Base-by-base conservation (phyloP, 805 yeast species). In the Kuraishia capsulata region DNA sequence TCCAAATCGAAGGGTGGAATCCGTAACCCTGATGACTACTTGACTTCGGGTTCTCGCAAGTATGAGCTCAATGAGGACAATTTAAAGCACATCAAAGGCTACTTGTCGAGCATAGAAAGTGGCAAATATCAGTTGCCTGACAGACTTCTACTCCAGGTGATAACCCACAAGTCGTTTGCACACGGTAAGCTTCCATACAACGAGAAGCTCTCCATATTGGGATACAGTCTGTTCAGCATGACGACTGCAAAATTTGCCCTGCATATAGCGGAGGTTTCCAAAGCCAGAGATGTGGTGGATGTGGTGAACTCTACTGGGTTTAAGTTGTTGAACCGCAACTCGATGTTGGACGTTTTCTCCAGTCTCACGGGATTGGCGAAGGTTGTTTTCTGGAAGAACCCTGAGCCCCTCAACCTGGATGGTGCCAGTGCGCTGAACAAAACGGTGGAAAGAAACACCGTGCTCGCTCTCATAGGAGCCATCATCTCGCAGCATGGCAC, bases 151-250 rank as follows among this genome's bases (percentile, higher is more conserved):
- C 65, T 87, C 44, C 97, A 90, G 62, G 78, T 85, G 30, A 64
- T 89, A 50, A 89, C 97, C 4, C 97, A 90, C 64, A 90, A 90
- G 63, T 85, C 96, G 18, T 90, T 88, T 67, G 95, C 94, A 4
- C 94, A 86, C 61, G 97, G 96, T 8, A 66, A 73, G 44, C 77
- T 80, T 50, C 96, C 97, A 5, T 86, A 84, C 62, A 90, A 89
- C 62, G 96, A 88, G 56, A 83, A 81, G 57, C 66, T 90, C 49
- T 69, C 86, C 16, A 71, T 81, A 33, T 63, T 86, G 55, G 97
- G 94, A 14, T 54, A 71, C 28, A 81, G 79, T 52, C 61, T 78
- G 48, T 57, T 81, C 45, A 77, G 76, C 52, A 63, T 69, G 37
- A 56, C 51, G 39, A 58, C 68, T 30, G 67, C 76, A 25, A 71